phyloP scores from a whole-genome alignment of 805 yeast species.

The Lipomyces yamanashiensis region DNA sequence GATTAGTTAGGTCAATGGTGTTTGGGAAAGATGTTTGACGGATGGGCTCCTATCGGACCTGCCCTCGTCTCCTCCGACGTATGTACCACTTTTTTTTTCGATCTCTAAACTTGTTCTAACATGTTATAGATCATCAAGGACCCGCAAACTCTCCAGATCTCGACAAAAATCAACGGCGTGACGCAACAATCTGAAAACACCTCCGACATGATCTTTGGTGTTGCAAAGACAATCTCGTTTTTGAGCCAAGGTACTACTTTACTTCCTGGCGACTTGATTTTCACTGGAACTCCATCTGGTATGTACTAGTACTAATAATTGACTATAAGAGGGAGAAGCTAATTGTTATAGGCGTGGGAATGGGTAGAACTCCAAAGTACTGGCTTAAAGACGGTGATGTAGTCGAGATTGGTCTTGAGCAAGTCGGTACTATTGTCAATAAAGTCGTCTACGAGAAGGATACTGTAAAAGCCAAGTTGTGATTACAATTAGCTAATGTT shows the following conservation, averaged over 20 bases:
- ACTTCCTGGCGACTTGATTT: constrained; percentile 58
- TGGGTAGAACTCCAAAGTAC: constrained; percentile 51
- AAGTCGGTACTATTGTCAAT: constrained; percentile 52
- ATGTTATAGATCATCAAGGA: constrained; percentile 42
- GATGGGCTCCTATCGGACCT: constrained; percentile 64
- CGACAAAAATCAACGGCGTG: constrained; percentile 55
- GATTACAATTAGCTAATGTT: no score
- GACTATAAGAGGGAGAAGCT: not conserved
- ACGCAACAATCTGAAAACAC: constrained; percentile 53
- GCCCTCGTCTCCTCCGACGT: constrained; percentile 50
- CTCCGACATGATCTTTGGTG: constrained; percentile 55
- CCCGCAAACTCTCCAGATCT: constrained; percentile 48
- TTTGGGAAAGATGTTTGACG: constrained; percentile 59
- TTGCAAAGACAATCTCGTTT: constrained; percentile 52
- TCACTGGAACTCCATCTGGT: constrained; percentile 59
- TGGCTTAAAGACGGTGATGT: constrained; percentile 54
- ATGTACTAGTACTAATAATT: not conserved
- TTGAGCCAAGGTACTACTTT: constrained; percentile 58
- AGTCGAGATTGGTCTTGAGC: constrained; percentile 50
- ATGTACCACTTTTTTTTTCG: constrained; percentile 1
- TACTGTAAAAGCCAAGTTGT: constrained; percentile 39
- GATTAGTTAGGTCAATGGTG: constrained; percentile 51
- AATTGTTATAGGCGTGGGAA: constrained; percentile 52
- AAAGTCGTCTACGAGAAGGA: constrained; percentile 46
- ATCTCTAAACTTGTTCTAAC: not conserved